A percentile compares a stretch with the other conserved stretches of the same genome.
Conservation (phyloP, 2,329 filamentous ascomycete species). For the Penicillium crustosum region DNA sequence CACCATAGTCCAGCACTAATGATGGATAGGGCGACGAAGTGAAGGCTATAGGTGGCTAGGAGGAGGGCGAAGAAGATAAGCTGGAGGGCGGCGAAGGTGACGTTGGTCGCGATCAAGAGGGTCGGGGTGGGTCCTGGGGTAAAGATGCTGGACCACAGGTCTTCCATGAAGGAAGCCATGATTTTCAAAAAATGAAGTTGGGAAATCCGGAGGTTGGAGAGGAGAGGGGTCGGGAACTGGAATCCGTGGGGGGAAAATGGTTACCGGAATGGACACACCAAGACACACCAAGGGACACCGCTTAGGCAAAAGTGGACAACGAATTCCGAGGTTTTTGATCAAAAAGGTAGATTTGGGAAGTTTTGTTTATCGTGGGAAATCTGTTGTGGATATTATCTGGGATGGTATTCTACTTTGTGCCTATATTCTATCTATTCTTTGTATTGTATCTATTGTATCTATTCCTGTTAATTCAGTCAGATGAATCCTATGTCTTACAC, state of each 20-base stretch:
- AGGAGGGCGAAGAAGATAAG: conserved; percentile 73
- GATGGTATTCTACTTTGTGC: too few relatives aligned
- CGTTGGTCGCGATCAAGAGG: conserved; percentile 85
- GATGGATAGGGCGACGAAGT: conserved; percentile 79
- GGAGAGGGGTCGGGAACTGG: conserved; percentile 20
- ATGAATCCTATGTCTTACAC: neutral
- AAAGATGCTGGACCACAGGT: conserved; percentile 91
- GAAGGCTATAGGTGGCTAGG: conserved; percentile 78
- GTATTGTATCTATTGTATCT: neutral
- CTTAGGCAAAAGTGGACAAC: neutral
- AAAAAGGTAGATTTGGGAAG: neutral
- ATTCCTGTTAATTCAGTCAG: neutral
- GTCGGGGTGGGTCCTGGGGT: conserved; percentile 86
- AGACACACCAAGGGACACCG: neutral
- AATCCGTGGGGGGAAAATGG: conserved; percentile 20
- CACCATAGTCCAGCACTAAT: conserved; percentile 84
- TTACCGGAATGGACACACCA: conserved; percentile 1
- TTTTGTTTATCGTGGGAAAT: neutral
- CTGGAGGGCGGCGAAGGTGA: conserved; percentile 82
- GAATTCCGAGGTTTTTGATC: conserved; percentile 2
- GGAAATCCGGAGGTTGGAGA: conserved; percentile 17
- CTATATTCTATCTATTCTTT: neutral
- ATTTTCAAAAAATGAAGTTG: conserved; percentile 12
- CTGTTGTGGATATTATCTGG: neutral
- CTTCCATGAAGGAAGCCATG: conserved; percentile 60